Evolutionary conservation across 73 alveolate genomes (phyloP).

Genomic region (Loxodes magnus): DNA sequence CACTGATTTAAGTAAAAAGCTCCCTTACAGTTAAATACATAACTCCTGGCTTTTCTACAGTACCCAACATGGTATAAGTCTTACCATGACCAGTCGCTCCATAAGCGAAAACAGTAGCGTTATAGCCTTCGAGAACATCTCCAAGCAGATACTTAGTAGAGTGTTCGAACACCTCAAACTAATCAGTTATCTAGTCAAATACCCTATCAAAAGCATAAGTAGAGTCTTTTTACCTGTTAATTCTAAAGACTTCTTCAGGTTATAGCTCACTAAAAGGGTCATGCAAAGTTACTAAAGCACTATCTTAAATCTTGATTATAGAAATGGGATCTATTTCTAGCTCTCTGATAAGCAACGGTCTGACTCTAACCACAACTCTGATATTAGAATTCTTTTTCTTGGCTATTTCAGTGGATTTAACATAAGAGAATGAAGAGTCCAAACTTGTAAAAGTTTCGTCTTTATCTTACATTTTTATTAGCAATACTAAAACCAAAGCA

Average conservation of each 20-base stretch:
- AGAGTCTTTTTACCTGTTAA: conserved; percentile 66
- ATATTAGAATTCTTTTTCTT: too few species aligned
- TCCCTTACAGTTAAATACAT: conserved; percentile 74
- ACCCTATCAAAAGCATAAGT: conserved; percentile 82
- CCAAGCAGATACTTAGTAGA: conserved; percentile 74
- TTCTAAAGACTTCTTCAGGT: conserved; percentile 33
- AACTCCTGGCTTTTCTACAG: conserved; percentile 76
- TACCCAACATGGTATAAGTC: conserved; percentile 90
- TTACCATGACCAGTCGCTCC: conserved; percentile 98
- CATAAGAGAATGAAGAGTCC: too few species aligned
- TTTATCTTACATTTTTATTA: too few species aligned
- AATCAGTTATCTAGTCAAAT: conserved; percentile 57
- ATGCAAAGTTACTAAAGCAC: conserved; percentile 33
- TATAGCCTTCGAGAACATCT: conserved; percentile 87
- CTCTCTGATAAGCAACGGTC: conserved; percentile 20
- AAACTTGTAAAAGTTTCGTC: too few species aligned
- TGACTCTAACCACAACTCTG: conserved; percentile 1
- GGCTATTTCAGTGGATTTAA: too few species aligned
- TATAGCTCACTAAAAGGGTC: conserved; percentile 34
- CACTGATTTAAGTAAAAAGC: conserved; percentile 40
- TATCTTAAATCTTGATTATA: conserved; percentile 25
- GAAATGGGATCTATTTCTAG: too few species aligned
- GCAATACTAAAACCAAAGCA: too few species aligned
- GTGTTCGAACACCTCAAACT: conserved; percentile 56
- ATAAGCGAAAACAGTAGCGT: conserved; percentile 94